phyloP scores from a whole-genome alignment of 2,329 filamentous ascomycete species.

The Hysterium pulicare region DNA sequence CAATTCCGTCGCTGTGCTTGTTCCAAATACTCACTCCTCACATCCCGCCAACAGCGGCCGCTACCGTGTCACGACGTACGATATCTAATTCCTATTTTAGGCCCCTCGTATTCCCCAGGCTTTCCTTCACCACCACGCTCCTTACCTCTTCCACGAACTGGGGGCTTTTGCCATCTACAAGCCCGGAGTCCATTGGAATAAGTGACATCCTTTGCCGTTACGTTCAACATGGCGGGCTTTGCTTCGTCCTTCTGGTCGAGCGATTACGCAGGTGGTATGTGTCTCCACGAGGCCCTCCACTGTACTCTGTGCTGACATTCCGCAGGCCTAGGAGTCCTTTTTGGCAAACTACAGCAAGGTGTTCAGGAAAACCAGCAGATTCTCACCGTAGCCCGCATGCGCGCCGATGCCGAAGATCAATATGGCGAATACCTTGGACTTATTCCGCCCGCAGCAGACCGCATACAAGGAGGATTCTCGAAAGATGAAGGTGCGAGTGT shows the following conservation, averaged over 20 bases:
- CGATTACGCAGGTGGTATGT: conserved; percentile 88
- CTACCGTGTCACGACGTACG: conserved; percentile 2
- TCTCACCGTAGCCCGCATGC: conserved; percentile 84
- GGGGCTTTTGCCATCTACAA: conserved; percentile 1
- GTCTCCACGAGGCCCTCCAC: conserved; percentile 9
- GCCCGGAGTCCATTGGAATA: conserved; percentile 12
- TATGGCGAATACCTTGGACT: conserved; percentile 79
- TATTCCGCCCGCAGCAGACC: conserved; percentile 79
- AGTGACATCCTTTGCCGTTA: conserved; percentile 16
- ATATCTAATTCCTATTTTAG: neutral
- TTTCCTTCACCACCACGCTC: conserved; percentile 18
- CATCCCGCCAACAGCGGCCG: neutral
- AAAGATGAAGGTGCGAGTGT: conserved; percentile 94
- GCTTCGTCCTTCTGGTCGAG: conserved; percentile 96
- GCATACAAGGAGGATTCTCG: conserved; percentile 76
- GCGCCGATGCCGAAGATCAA: conserved; percentile 89
- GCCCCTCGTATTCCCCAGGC: conserved; percentile 19
- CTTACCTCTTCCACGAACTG: conserved; percentile 3
- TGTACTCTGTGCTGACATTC: conserved; percentile 19
- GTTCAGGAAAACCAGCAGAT: conserved; percentile 94
- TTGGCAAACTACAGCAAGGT: conserved; percentile 94
- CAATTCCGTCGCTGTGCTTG: conserved; percentile 1
- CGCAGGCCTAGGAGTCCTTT: conserved; percentile 79
- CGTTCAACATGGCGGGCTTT: conserved; percentile 55
- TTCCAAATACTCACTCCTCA: neutral